phyloP scores from a whole-genome alignment of 2,329 filamentous ascomycete genomes.

The Pestalotiopsis sp. region DNA sequence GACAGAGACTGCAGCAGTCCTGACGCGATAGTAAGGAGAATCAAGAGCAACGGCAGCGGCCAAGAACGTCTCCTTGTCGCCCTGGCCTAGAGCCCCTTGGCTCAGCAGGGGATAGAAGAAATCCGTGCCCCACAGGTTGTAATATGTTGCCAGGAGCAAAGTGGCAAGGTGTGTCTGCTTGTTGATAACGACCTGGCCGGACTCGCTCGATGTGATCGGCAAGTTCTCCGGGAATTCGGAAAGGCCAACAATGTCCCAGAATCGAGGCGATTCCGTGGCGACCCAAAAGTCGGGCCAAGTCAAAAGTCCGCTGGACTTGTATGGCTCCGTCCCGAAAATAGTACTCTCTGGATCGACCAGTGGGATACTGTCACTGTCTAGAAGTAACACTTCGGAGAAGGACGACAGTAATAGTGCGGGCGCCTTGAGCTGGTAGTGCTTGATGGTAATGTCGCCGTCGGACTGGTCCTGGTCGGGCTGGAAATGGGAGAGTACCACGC shows the following conservation, averaged over 20 bases:
- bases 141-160: constrained; percentile 49
- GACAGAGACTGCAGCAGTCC: constrained; percentile 9
- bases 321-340: constrained; percentile 43
- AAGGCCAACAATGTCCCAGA: constrained; percentile 39
- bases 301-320: constrained; percentile 41
- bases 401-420: constrained; percentile 51
- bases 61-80: constrained; percentile 54
- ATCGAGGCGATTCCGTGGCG: constrained; percentile 37
- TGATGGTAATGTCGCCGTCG: constrained; percentile 28
- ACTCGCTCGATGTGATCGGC: constrained; percentile 39
- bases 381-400: constrained; percentile 34
- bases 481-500: constrained; percentile 43
- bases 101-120: constrained; percentile 47
- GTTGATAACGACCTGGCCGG: constrained; percentile 46
- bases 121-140: constrained; percentile 48
- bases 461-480: constrained; percentile 32
- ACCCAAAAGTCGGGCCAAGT: constrained; percentile 52
- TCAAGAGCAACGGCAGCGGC: constrained; percentile 42
- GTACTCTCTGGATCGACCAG: constrained; percentile 32
- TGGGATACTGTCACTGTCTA: constrained; percentile 19
- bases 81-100: constrained; percentile 49
- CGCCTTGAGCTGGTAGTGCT: constrained; percentile 49
- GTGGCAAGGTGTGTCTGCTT: constrained; percentile 42
- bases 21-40: constrained; percentile 43
- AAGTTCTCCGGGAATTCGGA: constrained; percentile 32